A percentile compares a stretch with the other conserved stretches of the same genome.
Evolutionary conservation across 495 filamentous ascomycete species (phyloP).

Genomic region (Aspergillus indologenus): DNA sequence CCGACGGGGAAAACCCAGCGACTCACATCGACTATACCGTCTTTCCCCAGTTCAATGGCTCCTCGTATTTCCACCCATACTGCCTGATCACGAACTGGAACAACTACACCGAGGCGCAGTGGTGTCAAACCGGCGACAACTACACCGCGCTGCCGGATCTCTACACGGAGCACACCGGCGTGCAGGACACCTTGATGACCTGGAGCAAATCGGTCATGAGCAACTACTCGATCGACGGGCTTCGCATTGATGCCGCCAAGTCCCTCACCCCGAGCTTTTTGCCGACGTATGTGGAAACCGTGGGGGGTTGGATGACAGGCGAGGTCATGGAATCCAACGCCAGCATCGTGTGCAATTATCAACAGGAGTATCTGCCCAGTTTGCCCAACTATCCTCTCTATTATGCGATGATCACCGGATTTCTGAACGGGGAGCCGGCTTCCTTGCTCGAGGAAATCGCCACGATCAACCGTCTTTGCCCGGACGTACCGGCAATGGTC

Average conservation of each 20-base stretch:
- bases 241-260: conserved; percentile 67
- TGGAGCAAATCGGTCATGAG: conserved; percentile 59
- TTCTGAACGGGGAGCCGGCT: background rate
- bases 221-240: conserved; percentile 66
- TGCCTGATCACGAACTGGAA: conserved; percentile 53
- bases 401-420: conserved; percentile 10
- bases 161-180: conserved; percentile 52
- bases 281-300: conserved; percentile 32
- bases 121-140: conserved; percentile 57
- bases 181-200: conserved; percentile 48
- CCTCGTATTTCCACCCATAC: conserved; percentile 54
- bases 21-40: conserved; percentile 49
- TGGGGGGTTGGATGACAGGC: conserved; percentile 6
- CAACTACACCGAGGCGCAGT: conserved; percentile 18
- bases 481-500: conserved; percentile 52
- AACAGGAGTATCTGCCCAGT: conserved; percentile 10
- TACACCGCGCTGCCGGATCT: conserved; percentile 59
- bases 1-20: conserved; percentile 28
- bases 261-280: conserved; percentile 53
- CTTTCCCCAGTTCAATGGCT: conserved; percentile 58
- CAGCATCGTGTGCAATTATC: conserved; percentile 9
- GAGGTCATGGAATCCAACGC: conserved; percentile 6
- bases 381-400: conserved; percentile 32
- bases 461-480: conserved; percentile 26
- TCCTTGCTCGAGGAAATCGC: conserved; percentile 4